Conservation (phyloP, 1,139 yeast species). For the Pichia sp. region DNA sequence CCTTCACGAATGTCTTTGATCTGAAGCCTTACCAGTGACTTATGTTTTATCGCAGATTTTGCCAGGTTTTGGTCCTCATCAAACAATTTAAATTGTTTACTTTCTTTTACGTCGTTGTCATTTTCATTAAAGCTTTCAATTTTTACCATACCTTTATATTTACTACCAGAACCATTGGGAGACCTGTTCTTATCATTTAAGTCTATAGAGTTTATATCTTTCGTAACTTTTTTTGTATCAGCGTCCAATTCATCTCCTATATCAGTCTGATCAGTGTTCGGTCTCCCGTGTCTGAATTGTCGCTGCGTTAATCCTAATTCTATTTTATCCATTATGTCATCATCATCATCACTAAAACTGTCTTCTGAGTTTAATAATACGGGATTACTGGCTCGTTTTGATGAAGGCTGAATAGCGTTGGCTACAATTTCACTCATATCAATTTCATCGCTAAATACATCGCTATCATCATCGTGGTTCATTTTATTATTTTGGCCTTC, state of each 20-base stretch:
- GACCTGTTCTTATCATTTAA: background rate
- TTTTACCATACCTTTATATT: constrained; percentile 10
- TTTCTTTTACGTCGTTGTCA: background rate
- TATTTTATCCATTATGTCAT: constrained; percentile 18
- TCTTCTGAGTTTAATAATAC: constrained; percentile 12
- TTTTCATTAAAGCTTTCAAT: background rate
- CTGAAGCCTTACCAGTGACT: constrained; percentile 44
- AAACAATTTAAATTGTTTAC: constrained; percentile 8
- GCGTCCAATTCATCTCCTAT: constrained; percentile 3
- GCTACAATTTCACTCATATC: constrained; percentile 26
- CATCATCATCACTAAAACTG: constrained; percentile 27
- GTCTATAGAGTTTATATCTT: background rate
- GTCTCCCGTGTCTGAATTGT: background rate
- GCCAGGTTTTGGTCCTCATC: constrained; percentile 32
- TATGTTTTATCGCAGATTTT: constrained; percentile 39
- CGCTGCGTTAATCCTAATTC: too few relatives aligned
- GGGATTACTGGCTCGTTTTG: constrained; percentile 1
- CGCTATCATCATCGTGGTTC: constrained; percentile 11
- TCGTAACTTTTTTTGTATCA: background rate
- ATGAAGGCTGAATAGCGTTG: constrained; percentile 16
- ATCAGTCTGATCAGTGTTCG: constrained; percentile 16
- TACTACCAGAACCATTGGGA: background rate
- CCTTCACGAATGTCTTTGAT: constrained; percentile 36
- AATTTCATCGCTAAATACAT: constrained; percentile 26
- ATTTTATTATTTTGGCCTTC: too few relatives aligned